Percentiles rank a stretch among this genome's conserved stretches.
Evolutionary conservation across 176 grass and related monocot species (phyloP).

Genomic region (Phyllostachys edulis): DNA sequence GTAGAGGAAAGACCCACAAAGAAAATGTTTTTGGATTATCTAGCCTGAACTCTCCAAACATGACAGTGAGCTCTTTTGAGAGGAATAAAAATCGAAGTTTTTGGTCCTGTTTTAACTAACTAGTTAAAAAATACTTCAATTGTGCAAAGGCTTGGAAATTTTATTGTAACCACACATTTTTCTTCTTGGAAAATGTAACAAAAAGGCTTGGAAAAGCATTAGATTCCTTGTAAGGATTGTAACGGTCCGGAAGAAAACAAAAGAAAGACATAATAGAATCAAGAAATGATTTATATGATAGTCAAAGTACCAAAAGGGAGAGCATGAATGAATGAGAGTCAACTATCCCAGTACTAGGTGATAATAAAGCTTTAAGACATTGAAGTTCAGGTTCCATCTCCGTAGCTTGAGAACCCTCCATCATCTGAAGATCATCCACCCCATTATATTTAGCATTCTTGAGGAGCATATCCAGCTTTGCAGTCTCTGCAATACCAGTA

Average conservation of each 20-base stretch:
- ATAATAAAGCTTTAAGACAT: slow-evolving; percentile 79
- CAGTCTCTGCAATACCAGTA: slow-evolving; percentile 62
- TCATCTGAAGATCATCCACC: slow-evolving; percentile 74
- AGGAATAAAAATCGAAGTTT: background rate
- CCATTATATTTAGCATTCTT: slow-evolving; percentile 59
- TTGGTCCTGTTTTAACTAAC: background rate
- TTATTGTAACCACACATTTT: background rate
- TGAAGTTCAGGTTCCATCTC: slow-evolving; percentile 81
- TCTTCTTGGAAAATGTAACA: background rate
- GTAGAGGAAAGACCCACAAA: slow-evolving; percentile 9
- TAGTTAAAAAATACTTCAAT: background rate
- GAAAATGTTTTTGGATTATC: background rate
- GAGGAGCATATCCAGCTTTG: slow-evolving; percentile 68
- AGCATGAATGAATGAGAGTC: slow-evolving; percentile 93
- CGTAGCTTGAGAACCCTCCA: slow-evolving; percentile 70
- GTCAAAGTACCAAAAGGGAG: slow-evolving; percentile 72
- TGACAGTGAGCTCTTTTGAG: background rate
- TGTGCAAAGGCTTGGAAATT: background rate
- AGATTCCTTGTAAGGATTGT: background rate
- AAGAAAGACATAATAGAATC: background rate
- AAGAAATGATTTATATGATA: background rate
- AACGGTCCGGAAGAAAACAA: background rate
- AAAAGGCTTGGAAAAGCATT: background rate
- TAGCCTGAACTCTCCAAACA: background rate
- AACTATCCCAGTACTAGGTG: slow-evolving; percentile 83